Percentiles rank a stretch among this genome's conserved stretches.
Conservation (phyloP, 2,329 filamentous ascomycete genomes). For the Arthrinium phaeospermum region DNA sequence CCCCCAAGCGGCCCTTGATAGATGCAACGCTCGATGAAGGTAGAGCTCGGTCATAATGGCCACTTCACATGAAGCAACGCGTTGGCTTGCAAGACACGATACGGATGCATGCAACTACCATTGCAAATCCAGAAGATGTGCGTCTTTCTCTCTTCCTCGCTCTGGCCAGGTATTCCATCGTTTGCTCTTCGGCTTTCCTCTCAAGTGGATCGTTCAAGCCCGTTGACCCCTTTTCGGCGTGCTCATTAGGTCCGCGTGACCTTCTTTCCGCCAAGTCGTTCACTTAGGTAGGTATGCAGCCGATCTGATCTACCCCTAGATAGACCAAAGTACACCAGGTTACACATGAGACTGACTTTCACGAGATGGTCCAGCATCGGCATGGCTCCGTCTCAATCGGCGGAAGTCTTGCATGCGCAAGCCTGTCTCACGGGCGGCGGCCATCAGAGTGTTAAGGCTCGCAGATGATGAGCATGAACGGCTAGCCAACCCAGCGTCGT, state of each 20-base stretch:
- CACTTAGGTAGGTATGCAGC: neutral
- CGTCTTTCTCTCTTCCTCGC: too few species aligned
- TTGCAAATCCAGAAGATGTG: too few species aligned
- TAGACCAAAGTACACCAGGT: neutral
- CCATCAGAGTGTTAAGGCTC: too few species aligned
- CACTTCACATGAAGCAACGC: neutral
- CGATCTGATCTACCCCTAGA: neutral
- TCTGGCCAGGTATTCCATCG: too few species aligned
- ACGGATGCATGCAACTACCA: too few species aligned
- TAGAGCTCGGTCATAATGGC: neutral
- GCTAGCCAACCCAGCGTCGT: neutral
- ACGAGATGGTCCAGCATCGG: neutral
- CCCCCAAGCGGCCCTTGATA: neutral
- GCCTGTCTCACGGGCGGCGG: neutral
- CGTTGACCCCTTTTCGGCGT: neutral
- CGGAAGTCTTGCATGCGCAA: too few species aligned
- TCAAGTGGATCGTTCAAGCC: too few species aligned
- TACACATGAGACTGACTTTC: neutral
- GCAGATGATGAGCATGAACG: neutral
- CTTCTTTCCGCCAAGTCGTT: too few species aligned
- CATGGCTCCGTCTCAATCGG: neutral
- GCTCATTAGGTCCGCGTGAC: neutral
- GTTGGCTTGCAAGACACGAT: too few species aligned
- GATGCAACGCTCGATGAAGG: neutral
- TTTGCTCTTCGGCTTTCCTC: too few species aligned